These are phyloP conservation scores for Pseudocercospora pini-densiflorae DNA, from an alignment of 2,329 filamentous ascomycete species.

Conservation along the genomic window DNA sequence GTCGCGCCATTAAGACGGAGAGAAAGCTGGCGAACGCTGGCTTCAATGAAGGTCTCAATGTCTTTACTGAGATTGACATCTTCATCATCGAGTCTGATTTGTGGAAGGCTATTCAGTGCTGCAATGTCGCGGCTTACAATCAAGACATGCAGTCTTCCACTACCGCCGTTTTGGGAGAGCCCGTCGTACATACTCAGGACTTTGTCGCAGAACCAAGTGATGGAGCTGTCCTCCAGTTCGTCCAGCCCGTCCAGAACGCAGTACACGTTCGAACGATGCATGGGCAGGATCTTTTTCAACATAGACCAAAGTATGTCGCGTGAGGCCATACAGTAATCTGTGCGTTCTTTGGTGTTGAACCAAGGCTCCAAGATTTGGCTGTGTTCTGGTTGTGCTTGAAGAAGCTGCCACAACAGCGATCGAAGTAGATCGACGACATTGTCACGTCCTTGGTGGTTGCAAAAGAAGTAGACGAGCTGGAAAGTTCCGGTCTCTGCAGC, in stretches of 20 bases:
- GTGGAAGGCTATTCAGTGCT: not conserved
- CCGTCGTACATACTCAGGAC: not conserved
- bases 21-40: too few relatives aligned
- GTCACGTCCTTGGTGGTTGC: not conserved
- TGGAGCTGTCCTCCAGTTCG: not conserved
- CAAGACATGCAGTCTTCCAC: not conserved
- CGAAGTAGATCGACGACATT: not conserved
- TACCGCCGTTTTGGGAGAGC: not conserved
- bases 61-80: too few relatives aligned
- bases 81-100: not conserved
- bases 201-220: not conserved
- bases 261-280: not conserved
- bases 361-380: not conserved
- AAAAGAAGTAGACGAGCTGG: not conserved
- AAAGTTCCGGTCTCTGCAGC: too few relatives aligned
- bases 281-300: not conserved
- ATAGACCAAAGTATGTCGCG: not conserved
- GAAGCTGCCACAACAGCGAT: not conserved
- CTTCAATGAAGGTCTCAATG: too few relatives aligned
- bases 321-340: not conserved
- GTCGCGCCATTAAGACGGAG: too few relatives aligned
- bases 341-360: not conserved
- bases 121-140: not conserved
- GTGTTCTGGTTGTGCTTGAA: not conserved
- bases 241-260: not conserved